Evolutionary conservation across 495 filamentous ascomycete genomes (phyloP).

Genomic region (Aspergillus haitiensis): DNA sequence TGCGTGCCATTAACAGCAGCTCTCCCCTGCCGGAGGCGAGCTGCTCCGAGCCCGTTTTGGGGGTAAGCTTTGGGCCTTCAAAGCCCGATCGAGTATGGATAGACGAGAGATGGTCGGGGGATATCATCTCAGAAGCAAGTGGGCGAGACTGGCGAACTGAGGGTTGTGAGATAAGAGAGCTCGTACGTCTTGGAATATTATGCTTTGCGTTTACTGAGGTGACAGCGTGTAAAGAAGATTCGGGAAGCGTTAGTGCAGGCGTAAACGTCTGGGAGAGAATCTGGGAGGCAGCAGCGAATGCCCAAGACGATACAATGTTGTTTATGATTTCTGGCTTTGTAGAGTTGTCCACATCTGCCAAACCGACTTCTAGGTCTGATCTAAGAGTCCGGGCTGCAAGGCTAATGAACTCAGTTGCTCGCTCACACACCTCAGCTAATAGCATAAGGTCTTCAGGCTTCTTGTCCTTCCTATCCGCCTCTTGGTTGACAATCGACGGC

Average conservation of each 20-base stretch:
- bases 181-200: constrained; percentile 44
- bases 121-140: constrained; percentile 36
- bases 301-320: constrained; percentile 82
- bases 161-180: constrained; percentile 39
- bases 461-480: constrained; percentile 29
- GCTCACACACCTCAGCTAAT: constrained; percentile 75
- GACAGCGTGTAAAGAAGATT: constrained; percentile 50
- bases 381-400: constrained; percentile 74
- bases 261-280: constrained; percentile 76
- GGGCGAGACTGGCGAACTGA: constrained; percentile 30
- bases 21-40: constrained; percentile 81
- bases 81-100: constrained; percentile 27
- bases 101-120: constrained; percentile 23
- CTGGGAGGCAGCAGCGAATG: constrained; percentile 74
- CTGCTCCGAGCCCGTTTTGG: constrained; percentile 72
- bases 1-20: constrained; percentile 74
- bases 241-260: constrained; percentile 62
- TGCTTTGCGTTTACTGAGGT: constrained; percentile 46
- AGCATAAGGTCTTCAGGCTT: constrained; percentile 73
- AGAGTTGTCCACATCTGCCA: constrained; percentile 36
- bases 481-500: constrained; percentile 32
- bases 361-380: constrained; percentile 59
- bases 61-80: constrained; percentile 35
- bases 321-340: constrained; percentile 61
- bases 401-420: constrained; percentile 78